Conservation (phyloP, 257 asterid species). For the Ehretia macrophylla region DNA sequence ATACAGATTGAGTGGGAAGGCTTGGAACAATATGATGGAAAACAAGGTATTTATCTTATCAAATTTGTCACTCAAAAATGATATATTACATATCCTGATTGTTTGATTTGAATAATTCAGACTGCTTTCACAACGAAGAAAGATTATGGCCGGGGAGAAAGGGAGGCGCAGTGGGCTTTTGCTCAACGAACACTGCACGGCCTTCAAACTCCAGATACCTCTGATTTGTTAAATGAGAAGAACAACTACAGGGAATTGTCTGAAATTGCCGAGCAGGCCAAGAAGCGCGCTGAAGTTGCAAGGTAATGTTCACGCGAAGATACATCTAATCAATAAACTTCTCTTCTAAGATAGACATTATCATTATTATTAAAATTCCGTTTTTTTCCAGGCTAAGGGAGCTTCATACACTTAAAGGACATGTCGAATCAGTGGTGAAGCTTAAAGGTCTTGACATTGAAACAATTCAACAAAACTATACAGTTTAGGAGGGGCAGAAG, state of each 20-base stretch:
- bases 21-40: constrained; percentile 42
- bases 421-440: constrained; percentile 47
- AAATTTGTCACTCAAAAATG: neutral
- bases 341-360: neutral
- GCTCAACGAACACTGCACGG: constrained; percentile 56
- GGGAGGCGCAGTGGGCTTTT: constrained; percentile 59
- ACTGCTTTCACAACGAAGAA: constrained; percentile 51
- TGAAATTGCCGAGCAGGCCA: constrained; percentile 59
- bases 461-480: constrained; percentile 48
- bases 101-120: constrained; percentile 9
- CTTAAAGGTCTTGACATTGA: constrained; percentile 52
- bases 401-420: constrained; percentile 51
- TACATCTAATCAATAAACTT: too few relatives aligned
- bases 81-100: neutral
- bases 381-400: constrained; percentile 35
- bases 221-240: constrained; percentile 30
- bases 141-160: constrained; percentile 53
- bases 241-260: constrained; percentile 45
- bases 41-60: constrained; percentile 25
- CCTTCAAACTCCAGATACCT: constrained; percentile 38
- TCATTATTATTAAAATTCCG: too few relatives aligned
- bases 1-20: constrained; percentile 39
- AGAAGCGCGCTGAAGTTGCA: constrained; percentile 57
- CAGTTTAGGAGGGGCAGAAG: constrained; percentile 21
- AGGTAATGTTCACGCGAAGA: too few relatives aligned